These are phyloP conservation scores for Coemansia sp. DNA, from an alignment of 192 early-diverging fungal species.

Conservation along the genomic window DNA sequence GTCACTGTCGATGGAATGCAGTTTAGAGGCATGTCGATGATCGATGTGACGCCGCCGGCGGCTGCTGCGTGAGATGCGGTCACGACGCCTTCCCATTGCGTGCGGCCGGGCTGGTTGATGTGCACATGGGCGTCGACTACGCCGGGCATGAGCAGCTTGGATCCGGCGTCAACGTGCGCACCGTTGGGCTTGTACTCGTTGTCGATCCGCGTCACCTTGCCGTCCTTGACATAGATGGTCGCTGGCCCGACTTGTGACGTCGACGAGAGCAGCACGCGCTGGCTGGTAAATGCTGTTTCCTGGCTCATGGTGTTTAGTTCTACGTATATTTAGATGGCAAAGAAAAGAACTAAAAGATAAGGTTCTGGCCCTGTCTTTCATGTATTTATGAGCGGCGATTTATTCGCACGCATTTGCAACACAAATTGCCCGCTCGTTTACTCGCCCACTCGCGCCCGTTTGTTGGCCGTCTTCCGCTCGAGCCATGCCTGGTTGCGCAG, in stretches of 20 bases:
- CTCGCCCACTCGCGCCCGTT: slow-evolving; percentile 9
- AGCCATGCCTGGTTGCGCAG: slow-evolving; percentile 47
- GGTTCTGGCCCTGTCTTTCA: not conserved
- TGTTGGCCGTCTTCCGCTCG: slow-evolving; percentile 36
- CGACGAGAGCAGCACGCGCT: slow-evolving; percentile 53
- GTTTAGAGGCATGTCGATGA: slow-evolving; percentile 86
- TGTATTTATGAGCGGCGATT: not conserved
- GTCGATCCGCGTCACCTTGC: slow-evolving; percentile 58
- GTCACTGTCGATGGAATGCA: slow-evolving; percentile 84
- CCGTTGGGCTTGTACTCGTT: slow-evolving; percentile 38
- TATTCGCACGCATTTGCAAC: no score
- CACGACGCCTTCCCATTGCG: slow-evolving; percentile 81
- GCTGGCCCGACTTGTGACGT: slow-evolving; percentile 53
- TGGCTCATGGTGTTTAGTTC: slow-evolving; percentile 24
- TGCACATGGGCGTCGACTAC: slow-evolving; percentile 80
- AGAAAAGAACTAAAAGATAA: not conserved
- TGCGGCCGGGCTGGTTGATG: slow-evolving; percentile 83
- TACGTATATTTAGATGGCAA: slow-evolving; percentile 10
- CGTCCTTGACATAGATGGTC: slow-evolving; percentile 60
- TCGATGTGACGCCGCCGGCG: slow-evolving; percentile 78
- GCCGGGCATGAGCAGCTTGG: slow-evolving; percentile 69
- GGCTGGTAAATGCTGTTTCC: slow-evolving; percentile 41
- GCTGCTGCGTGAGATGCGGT: slow-evolving; percentile 78
- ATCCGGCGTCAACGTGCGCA: slow-evolving; percentile 57
- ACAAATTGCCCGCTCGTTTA: not conserved